Evolutionary conservation across 345 rosid species (phyloP).

Genomic region (Eutrema japonicum): DNA sequence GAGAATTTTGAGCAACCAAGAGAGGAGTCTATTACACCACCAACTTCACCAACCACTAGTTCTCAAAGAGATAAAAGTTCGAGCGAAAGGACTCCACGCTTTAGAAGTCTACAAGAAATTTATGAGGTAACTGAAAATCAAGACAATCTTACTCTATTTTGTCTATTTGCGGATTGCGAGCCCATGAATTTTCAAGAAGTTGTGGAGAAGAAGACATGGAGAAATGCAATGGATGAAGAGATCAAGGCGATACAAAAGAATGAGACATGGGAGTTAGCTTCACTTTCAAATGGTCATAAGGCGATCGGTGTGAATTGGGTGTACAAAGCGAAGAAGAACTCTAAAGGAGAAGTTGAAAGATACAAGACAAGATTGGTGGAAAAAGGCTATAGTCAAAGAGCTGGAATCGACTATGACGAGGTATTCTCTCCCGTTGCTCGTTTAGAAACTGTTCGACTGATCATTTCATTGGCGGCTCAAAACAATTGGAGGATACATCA

Average conservation of each 20-base stretch:
- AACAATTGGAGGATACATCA: no score
- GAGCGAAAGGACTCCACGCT: not conserved
- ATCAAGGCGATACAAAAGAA: not conserved
- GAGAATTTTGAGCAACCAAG: not conserved
- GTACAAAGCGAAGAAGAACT: not conserved
- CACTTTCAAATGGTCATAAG: no score
- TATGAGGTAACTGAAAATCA: not conserved
- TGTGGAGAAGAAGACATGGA: conserved; percentile 5
- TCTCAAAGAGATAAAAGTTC: not conserved
- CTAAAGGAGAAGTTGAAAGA: not conserved
- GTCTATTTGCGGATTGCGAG: not conserved
- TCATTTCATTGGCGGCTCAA: no score
- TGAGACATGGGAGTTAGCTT: not conserved
- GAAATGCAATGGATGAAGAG: not conserved
- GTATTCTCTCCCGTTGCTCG: no score
- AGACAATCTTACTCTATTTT: not conserved
- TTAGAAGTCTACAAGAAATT: not conserved
- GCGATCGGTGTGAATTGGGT: not conserved
- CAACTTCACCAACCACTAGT: not conserved
- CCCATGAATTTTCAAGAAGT: conserved; percentile 1
- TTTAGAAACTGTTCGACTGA: no score
- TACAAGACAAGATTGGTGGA: conserved; percentile 1
- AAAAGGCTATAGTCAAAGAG: conserved; percentile 1
- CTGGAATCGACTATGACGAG: not conserved
- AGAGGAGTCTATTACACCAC: not conserved